Percentiles rank a stretch among this genome's conserved stretches.
These are phyloP conservation scores for Bombardia bombarda DNA, from an alignment of 495 filamentous ascomycete species.

Conservation along the genomic window DNA sequence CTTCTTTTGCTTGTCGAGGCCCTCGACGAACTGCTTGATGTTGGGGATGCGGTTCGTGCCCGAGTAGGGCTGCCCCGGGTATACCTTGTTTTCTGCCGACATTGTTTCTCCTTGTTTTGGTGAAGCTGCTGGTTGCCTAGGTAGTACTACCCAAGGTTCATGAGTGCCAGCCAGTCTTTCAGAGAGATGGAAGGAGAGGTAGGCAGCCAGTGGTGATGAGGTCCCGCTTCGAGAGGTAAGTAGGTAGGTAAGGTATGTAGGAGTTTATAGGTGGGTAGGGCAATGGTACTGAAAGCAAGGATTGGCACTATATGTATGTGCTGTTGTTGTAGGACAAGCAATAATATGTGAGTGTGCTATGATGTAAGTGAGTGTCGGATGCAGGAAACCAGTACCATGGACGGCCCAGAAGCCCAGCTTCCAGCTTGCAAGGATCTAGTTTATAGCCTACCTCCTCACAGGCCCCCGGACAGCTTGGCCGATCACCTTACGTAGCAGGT, in stretches of 20 bases:
- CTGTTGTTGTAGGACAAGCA: not conserved
- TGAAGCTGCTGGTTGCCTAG: no score
- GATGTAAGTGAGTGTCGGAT: no score
- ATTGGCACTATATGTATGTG: no score
- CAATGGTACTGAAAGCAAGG: no score
- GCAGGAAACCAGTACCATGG: no score
- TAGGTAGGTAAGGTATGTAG: not conserved
- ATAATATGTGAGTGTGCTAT: no score
- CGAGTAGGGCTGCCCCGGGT: conserved; percentile 48
- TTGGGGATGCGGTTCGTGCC: conserved; percentile 75
- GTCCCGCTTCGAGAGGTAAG: not conserved
- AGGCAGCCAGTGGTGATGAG: no score
- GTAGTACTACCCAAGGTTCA: no score
- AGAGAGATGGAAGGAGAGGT: no score
- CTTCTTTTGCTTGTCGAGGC: conserved; percentile 69
- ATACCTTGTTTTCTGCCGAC: conserved; percentile 12
- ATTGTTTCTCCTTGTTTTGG: conserved; percentile 1
- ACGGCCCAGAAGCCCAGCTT: no score
- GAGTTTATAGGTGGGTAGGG: no score
- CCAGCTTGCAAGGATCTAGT: not conserved
- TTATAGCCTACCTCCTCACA: not conserved
- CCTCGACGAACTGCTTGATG: conserved; percentile 73
- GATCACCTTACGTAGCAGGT: not conserved
- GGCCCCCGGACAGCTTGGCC: not conserved
- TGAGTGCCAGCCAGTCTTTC: no score